Evolutionary conservation across 2,329 filamentous ascomycete species (phyloP).

Genomic region (Clonostachys byssicola): DNA sequence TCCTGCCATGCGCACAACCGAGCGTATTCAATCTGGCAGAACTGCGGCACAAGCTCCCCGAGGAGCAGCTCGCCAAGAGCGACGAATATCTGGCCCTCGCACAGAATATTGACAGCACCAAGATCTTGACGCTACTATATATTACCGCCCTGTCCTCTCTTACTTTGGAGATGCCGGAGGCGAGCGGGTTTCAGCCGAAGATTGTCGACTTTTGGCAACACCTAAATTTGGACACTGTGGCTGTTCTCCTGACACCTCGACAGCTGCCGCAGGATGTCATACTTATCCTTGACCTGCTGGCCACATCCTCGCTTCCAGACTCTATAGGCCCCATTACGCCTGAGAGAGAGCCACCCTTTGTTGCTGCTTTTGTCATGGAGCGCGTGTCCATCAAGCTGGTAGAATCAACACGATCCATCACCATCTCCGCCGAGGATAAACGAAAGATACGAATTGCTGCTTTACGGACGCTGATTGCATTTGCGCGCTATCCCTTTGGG

Average conservation of each 20-base stretch:
- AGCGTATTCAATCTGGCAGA: slow-evolving; percentile 58
- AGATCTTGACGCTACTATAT: slow-evolving; percentile 64
- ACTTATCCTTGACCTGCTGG: slow-evolving; percentile 60
- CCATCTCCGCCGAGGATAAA: slow-evolving; percentile 29
- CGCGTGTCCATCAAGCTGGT: slow-evolving; percentile 59
- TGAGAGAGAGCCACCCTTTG: slow-evolving; percentile 32
- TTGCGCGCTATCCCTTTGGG: slow-evolving; percentile 60
- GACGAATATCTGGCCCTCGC: slow-evolving; percentile 30
- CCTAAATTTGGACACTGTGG: slow-evolving; percentile 62
- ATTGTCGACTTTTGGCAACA: slow-evolving; percentile 59
- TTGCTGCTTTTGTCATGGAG: slow-evolving; percentile 50
- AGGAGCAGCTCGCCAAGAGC: slow-evolving; percentile 40
- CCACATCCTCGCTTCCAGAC: slow-evolving; percentile 57
- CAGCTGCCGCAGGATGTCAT: slow-evolving; percentile 61
- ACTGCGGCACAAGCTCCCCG: slow-evolving; percentile 44
- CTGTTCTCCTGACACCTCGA: slow-evolving; percentile 63
- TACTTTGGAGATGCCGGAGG: slow-evolving; percentile 21
- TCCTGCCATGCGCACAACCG: slow-evolving; percentile 51
- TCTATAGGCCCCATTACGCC: slow-evolving; percentile 60
- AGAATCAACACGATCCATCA: slow-evolving; percentile 40
- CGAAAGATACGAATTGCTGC: slow-evolving; percentile 39
- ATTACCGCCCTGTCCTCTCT: slow-evolving; percentile 57
- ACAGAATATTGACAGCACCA: slow-evolving; percentile 57
- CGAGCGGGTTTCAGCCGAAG: slow-evolving; percentile 16
- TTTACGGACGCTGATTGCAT: slow-evolving; percentile 51